phyloP scores from a whole-genome alignment of 2,329 filamentous ascomycete species.

The Fusarium newnesense region DNA sequence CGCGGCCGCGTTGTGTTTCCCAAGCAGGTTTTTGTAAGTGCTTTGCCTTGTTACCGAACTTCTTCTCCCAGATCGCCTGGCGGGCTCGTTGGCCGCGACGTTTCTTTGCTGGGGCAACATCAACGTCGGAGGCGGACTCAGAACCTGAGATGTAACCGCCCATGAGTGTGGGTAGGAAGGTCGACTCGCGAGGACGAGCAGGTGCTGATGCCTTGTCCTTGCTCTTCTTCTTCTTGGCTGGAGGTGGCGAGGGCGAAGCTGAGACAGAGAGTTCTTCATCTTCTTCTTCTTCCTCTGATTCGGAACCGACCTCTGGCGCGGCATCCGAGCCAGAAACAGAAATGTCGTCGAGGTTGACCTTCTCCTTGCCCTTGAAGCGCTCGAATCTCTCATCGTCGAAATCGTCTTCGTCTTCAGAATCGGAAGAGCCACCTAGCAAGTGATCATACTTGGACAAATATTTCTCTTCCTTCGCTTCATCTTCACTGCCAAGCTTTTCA shows the following conservation, averaged over 20 bases:
- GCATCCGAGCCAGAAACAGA: constrained; percentile 51
- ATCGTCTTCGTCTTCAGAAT: constrained; percentile 53
- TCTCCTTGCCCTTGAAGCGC: constrained; percentile 49
- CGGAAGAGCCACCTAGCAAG: constrained; percentile 57
- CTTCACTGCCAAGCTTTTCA: constrained; percentile 41
- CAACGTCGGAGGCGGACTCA: constrained; percentile 75
- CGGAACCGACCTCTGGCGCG: constrained; percentile 45
- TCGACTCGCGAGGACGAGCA: constrained; percentile 54
- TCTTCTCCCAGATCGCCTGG: constrained; percentile 83
- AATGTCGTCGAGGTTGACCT: constrained; percentile 53
- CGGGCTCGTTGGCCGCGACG: constrained; percentile 84
- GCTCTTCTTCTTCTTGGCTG: constrained; percentile 49
- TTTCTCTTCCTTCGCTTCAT: constrained; percentile 47
- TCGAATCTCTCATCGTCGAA: constrained; percentile 48
- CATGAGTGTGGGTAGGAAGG: constrained; percentile 80
- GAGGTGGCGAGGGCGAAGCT: constrained; percentile 49
- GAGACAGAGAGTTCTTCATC: constrained; percentile 40
- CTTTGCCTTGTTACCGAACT: constrained; percentile 77
- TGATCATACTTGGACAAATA: constrained; percentile 56
- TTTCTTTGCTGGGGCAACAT: constrained; percentile 70
- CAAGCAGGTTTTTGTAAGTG: constrained; percentile 62
- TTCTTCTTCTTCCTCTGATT: constrained; percentile 33
- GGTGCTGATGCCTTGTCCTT: constrained; percentile 31
- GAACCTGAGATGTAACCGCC: constrained; percentile 83
- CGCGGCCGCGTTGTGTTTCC: constrained; percentile 49